Conservation (phyloP, 164 flowering plant genomes). For the Dillenia suffruticosa region DNA sequence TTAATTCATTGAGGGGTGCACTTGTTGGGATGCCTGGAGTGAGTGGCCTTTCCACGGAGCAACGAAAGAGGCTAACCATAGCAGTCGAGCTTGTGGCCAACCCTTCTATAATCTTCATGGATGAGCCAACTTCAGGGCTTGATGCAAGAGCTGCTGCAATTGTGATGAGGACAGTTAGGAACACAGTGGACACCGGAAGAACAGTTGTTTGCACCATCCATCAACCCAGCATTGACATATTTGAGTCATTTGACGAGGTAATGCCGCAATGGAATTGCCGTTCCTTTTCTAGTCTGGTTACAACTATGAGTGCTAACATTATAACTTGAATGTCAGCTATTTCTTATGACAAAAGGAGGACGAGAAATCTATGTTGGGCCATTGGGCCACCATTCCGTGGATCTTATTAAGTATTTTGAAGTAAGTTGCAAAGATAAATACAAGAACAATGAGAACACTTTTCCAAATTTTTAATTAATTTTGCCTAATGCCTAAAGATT, state of each 20-base stretch:
- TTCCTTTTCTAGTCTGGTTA: too few species aligned
- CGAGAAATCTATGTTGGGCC: slow-evolving; percentile 59
- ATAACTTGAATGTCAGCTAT: slow-evolving; percentile 28
- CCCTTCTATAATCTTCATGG: slow-evolving; percentile 35
- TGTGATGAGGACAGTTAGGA: slow-evolving; percentile 33
- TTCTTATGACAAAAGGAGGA: slow-evolving; percentile 58
- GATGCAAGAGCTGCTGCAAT: slow-evolving; percentile 40
- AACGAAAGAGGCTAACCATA: slow-evolving; percentile 29
- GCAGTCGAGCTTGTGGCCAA: slow-evolving; percentile 35
- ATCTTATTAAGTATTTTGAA: slow-evolving; percentile 55
- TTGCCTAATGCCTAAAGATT: too few species aligned
- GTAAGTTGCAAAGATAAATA: slow-evolving; percentile 18
- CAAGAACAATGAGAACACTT: too few species aligned
- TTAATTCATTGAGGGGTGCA: slow-evolving; percentile 25
- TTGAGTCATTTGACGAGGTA: slow-evolving; percentile 32
- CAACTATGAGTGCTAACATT: not conserved
- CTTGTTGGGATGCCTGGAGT: slow-evolving; percentile 35
- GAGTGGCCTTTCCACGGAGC: slow-evolving; percentile 36
- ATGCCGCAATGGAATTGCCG: too few species aligned
- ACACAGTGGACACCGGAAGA: slow-evolving; percentile 32
- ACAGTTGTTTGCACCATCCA: slow-evolving; percentile 40
- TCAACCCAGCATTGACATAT: slow-evolving; percentile 37
- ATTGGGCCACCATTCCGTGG: slow-evolving; percentile 37
- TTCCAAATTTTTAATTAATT: too few species aligned
- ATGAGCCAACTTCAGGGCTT: slow-evolving; percentile 37